Conservation (phyloP, 768 basidiomycete genomes). For the Lentinula guzmanii region DNA sequence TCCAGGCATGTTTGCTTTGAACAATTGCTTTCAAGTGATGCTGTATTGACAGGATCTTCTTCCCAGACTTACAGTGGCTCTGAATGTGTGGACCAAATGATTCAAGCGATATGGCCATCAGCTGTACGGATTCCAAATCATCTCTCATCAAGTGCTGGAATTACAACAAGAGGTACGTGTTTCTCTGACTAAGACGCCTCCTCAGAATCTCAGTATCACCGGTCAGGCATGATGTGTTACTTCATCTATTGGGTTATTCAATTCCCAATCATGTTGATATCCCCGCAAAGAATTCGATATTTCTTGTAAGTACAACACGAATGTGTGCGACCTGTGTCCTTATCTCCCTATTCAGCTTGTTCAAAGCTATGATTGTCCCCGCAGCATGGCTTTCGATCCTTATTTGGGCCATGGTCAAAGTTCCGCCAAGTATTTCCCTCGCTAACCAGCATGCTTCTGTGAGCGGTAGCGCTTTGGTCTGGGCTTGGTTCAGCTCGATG, state of each 20-base stretch:
- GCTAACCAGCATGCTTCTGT: conserved; percentile 44
- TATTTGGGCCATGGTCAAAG: conserved; percentile 74
- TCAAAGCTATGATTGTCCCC: conserved; percentile 63
- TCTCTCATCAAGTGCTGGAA: conserved; percentile 48
- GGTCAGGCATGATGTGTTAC: conserved; percentile 64
- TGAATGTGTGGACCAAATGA: conserved; percentile 77
- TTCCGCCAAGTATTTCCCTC: conserved; percentile 56
- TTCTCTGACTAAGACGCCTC: neutral
- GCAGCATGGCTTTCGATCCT: conserved; percentile 64
- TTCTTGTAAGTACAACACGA: conserved; percentile 38
- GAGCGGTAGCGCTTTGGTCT: conserved; percentile 51
- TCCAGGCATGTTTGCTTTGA: conserved; percentile 41
- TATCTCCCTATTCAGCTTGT: conserved; percentile 21
- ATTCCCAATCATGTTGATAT: conserved; percentile 68
- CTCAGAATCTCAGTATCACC: neutral
- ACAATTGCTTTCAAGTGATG: neutral
- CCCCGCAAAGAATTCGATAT: conserved; percentile 72
- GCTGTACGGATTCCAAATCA: conserved; percentile 58
- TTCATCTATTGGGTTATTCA: conserved; percentile 76
- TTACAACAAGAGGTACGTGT: conserved; percentile 53
- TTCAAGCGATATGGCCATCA: conserved; percentile 81
- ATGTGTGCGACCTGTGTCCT: neutral
- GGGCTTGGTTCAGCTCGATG: conserved; percentile 74
- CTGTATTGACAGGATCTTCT: neutral
- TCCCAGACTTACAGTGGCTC: conserved; percentile 50